Base-by-base conservation (phyloP, 208 protist species). In the Acanthamoeba lenticulata region DNA sequence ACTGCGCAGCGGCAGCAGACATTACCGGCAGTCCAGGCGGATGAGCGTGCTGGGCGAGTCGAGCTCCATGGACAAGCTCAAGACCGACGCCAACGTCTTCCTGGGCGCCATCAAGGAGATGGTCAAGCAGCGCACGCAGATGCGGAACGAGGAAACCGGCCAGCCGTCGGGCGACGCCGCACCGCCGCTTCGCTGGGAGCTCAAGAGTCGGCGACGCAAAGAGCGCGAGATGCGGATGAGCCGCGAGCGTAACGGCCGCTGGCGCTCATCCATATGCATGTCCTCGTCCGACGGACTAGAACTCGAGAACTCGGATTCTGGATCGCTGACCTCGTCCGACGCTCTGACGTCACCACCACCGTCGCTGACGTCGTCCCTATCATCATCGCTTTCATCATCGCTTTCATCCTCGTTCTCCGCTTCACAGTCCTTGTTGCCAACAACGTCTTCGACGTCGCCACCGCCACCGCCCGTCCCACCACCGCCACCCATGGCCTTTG, bases 41-140 rank as follows among this genome's bases (percentile, higher is more conserved):
- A 77, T 36, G 67, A 62, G 55, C 55, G 4, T 62, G 55, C 55
- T 62, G 24, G 24, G 55, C 55, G 55, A 62, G 55, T 27, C 55
- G 0, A 24, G 29, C 17, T 7, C 55, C 55, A 62, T 42, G 17
- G 79, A n/a, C 1, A 88, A 88, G 79, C 42, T 88, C 24, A 7
- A 88, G 32, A 88, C 45, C 13, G 79, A 88, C 49, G 79, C 79
- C 32, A 88, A 88, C n/a, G 79, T 88, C 19, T 62, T 88, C 49
- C 40, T 88, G 24, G 79, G 79, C 1, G 79, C 79, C 42, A 88
- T 88, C 79, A 88, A 88, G 34, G 79, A 88, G 32, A 88, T 88
- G 40, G 49, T 88, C 24, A 49, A 88, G 34, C n/a, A 21, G 27
- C 42, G 49, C 17, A 34, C 42, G 17, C 27, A 55, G 44, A 45